Evolutionary conservation across 176 grass and related monocot species (phyloP), one percentile per base, ranked within the genome.

Genomic region (Rhynchospora pubera): DNA sequence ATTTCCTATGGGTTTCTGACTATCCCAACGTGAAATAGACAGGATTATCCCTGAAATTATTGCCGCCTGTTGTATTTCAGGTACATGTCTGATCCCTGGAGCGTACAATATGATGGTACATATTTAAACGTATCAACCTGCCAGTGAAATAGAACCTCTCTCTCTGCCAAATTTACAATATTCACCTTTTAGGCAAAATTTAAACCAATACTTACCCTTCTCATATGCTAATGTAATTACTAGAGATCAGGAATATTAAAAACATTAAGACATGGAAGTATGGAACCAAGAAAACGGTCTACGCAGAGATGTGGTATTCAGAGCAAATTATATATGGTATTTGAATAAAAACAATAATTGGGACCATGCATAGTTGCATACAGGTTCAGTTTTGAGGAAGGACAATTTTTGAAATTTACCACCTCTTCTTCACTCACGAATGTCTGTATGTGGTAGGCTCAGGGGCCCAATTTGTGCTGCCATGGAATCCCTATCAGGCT

Each of bases 381-480:
- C 2, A 48, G 16, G 8, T 72, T 66, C 26, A 5, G 18, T 69
- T 69, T 45, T 1, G 45, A 48, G 39, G 43, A 44, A n/a, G 14
- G 18, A 47, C 68, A 72, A 5, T 23, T 72, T 23, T 72, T 72
- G 7, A 72, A 72, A 72, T 72, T 48, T 22, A 72, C 68, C 68
- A 2, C 9, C 24, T 28, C 11, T 73, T 23, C 45, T 14, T 46
- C 42, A 69, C 7, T 45, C 16, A n/a, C 15, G 39, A 39, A 69
- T 18, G 39, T 44, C 65, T 74, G 43, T 51, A 42, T 67, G 16
- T 67, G 12, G 32, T 43, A 61, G 58, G 21, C 8, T 71, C 56
- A 39, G 77, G 77, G 77, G 32, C 77, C 77, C 77, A 80, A 80
- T 80, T 80, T 62, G 39, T 80, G 56, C 77, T 80, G 77, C 30